Base-by-base conservation (phyloP, 1,284 basidiomycete species). In the Calocybe gambosa region DNA sequence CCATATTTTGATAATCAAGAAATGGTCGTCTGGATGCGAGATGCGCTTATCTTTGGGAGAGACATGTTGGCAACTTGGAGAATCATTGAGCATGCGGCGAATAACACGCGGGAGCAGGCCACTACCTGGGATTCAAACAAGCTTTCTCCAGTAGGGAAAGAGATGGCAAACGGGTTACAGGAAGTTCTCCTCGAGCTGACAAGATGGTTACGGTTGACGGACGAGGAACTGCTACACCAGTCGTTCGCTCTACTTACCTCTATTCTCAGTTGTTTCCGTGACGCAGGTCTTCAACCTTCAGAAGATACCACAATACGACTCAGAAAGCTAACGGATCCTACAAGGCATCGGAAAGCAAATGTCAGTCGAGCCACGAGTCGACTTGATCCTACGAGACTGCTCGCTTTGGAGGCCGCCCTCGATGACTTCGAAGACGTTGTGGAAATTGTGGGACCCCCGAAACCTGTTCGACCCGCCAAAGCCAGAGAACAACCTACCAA, bases 21-120 rank as follows among this genome's bases (percentile, higher is more conserved):
- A 44, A 95, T 98, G 93, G 77, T 87, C 19, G 78, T 85, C 39
- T 98, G 93, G 93, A 96, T 98, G 94, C 81, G 93, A 50, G 94
- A 97, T 62, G 93, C 93, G 0, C 73, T 97, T 44, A 93, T 96
- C 47, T 93, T 95, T 60, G 90, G 86, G 12, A 71, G 87, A 54
- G 86, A 92, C 56, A 76, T 95, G 69, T 69, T 95, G 21, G 83
- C 82, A 3, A 82, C 91, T 55, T 79, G 91, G 61, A 72, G 80
- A 33, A 77, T 85, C 6, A 83, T 97, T 52, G 90, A 95, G 63
- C 71, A 70, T 18, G 84, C 84, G 1, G 77, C 82, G 50, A 60
- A 73, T 51, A 34, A 5, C 3, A 50, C 60, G 39, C 41, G 61
- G 55, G 42, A 64, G 51, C 54, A 58, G 55, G 47, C 34, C 48